These are phyloP conservation scores for Candida pseudoviswanathii DNA, from an alignment of 1,139 yeast species.

Conservation along the genomic window DNA sequence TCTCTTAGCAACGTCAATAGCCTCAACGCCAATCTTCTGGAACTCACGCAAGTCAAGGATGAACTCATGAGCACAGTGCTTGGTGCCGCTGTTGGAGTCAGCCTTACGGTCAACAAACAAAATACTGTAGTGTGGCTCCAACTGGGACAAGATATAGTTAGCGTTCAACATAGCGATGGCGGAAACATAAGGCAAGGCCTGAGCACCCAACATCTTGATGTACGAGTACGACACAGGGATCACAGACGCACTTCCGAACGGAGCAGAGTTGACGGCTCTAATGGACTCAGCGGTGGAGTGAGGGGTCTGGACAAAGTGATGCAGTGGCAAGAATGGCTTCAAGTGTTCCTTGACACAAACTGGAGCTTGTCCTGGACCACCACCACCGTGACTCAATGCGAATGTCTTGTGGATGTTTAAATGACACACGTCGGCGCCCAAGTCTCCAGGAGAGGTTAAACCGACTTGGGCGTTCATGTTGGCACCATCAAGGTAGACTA, in stretches of 20 bases:
- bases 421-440: conserved; percentile 99
- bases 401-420: conserved; percentile 95
- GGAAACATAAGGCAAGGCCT: conserved; percentile 82
- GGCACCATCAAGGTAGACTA: conserved; percentile 97
- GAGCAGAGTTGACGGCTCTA: conserved; percentile 85
- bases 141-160: conserved; percentile 85
- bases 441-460: conserved; percentile 93
- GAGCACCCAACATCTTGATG: conserved; percentile 89
- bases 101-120: conserved; percentile 64
- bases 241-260: conserved; percentile 93
- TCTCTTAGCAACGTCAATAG: conserved; percentile 95
- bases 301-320: conserved; percentile 63
- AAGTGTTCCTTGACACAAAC: conserved; percentile 89
- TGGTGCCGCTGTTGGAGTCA: conserved; percentile 43
- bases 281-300: conserved; percentile 60
- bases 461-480: conserved; percentile 99
- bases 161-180: conserved; percentile 92
- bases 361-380: conserved; percentile 99
- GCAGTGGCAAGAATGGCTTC: conserved; percentile 81
- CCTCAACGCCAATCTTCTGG: conserved; percentile 82
- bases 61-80: conserved; percentile 95
- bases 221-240: conserved; percentile 93
- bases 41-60: conserved; percentile 88
- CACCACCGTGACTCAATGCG: conserved; percentile 98
- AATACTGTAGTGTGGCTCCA: conserved; percentile 71